Evolutionary conservation across 1,284 basidiomycete genomes (phyloP), one percentile per base, ranked within the genome.

Genomic region (Bjerkandera adusta): DNA sequence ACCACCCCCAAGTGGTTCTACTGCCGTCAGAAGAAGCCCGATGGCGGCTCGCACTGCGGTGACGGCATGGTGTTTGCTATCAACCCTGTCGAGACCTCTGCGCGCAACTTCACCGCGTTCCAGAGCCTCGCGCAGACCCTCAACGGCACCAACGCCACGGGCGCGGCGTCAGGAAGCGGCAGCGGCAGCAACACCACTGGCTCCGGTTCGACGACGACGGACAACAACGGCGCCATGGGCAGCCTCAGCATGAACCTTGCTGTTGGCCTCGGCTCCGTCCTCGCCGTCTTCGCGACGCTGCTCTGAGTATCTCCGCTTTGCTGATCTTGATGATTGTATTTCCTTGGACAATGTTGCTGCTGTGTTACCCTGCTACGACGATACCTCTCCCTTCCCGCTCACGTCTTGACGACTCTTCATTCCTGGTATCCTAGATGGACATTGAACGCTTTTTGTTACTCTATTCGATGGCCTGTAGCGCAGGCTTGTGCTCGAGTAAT

Each of bases 1-100:
- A 80, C 77, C 35, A 59, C 66, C 27, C 77, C 79, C 36, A 61
- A 76, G 50, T 66, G 64, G 64, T 61, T 63, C 57, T 66, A 57
- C 62, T 73, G 70, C 58, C 56, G 57, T 35, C 68, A 71, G 56
- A 62, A 61, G 50, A 52, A 47, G 16, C 58, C 63, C 42, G 50
- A 51, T 38, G 60, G 60, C 33, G 49, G 59, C 43, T 57, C 61
- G 30, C 71, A 72, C 63, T 72, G 70, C 57, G 62, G 64, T 27
- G 43, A 49, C n/a, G 70, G 70, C 43, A 74, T 74, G 72, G 71
- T 73, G 38, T 69, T 73, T 56, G 64, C 68, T 36, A 54, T 73
- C 50, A 75, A 75, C 61, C 65, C 70, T 30, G 64, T 67, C 33
- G 58, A 67, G 46, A 58, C 52, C 38, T 65, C 65, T 45, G 49